phyloP scores from a whole-genome alignment of 805 yeast species.

The Schizosaccharomyces osmophilus region DNA sequence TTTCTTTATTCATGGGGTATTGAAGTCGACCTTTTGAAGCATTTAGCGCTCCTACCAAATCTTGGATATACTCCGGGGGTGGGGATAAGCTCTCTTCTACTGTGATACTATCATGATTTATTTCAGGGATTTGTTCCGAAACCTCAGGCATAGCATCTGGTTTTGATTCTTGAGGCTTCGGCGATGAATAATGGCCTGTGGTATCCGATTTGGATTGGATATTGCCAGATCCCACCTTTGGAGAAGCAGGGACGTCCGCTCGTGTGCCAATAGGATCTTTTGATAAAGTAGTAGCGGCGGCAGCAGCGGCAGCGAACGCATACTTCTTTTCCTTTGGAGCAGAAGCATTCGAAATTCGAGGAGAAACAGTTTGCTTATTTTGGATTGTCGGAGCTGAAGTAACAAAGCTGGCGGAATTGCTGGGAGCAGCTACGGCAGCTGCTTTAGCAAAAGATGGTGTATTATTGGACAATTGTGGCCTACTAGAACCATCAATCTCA shows the following conservation, averaged over 20 bases:
- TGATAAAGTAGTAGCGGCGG: neutral
- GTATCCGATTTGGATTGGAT: neutral
- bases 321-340: neutral
- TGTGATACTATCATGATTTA: too few relatives aligned
- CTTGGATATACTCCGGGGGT: neutral
- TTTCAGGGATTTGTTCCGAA: too few relatives aligned
- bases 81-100: too few relatives aligned
- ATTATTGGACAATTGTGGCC: too few relatives aligned
- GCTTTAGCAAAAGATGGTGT: too few relatives aligned
- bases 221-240: neutral
- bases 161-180: neutral
- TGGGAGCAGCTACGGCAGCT: too few relatives aligned
- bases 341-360: neutral
- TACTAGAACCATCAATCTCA: too few relatives aligned
- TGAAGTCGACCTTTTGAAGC: neutral
- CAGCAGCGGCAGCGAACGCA: neutral
- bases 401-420: too few relatives aligned
- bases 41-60: neutral
- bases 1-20: slow-evolving; percentile 4
- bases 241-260: neutral
- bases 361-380: neutral
- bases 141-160: neutral
- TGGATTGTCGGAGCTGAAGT: neutral
- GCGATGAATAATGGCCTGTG: neutral
- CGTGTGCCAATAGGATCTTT: neutral